A percentile compares a stretch with the other conserved stretches of the same genome.
Conservation (phyloP, 2,329 filamentous ascomycete species). For the Huntiella moniliformis region DNA sequence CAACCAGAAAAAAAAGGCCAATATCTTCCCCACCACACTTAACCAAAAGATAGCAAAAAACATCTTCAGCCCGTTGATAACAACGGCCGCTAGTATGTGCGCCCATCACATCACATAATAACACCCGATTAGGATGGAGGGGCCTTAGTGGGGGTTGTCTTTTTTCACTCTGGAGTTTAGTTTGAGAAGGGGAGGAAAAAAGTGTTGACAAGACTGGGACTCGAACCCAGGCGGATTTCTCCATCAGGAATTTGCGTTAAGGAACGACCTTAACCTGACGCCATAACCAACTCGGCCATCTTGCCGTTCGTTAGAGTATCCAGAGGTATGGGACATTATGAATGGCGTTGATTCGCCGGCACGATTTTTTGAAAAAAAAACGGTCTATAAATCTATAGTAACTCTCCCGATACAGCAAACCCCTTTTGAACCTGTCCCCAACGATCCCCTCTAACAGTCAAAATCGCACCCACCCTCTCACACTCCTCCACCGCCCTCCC, state of each 20-base stretch:
- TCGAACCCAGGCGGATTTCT: slow-evolving; percentile 12
- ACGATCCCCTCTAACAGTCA: slow-evolving; percentile 18
- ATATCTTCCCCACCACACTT: too few species aligned
- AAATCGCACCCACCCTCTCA: slow-evolving; percentile 22
- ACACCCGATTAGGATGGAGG: too few species aligned
- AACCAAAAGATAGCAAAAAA: too few species aligned
- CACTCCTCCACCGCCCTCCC: slow-evolving; percentile 18
- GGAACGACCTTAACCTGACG: slow-evolving; percentile 19
- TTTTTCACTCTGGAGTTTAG: too few species aligned
- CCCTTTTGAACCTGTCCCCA: slow-evolving; percentile 2
- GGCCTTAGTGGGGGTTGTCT: too few species aligned
- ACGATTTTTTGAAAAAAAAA: too few species aligned
- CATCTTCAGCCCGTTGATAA: too few species aligned
- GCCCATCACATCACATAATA: too few species aligned
- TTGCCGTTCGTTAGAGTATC: slow-evolving; percentile 10
- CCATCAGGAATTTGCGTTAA: slow-evolving; percentile 12
- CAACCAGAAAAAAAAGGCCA: too few species aligned
- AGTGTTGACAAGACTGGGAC: slow-evolving; percentile 10
- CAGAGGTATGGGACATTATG: too few species aligned
- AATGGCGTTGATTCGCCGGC: too few species aligned
- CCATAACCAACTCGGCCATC: slow-evolving; percentile 22
- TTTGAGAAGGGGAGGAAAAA: background rate
- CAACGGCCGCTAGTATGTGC: too few species aligned
- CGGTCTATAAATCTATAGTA: background rate
- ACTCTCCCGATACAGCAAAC: slow-evolving; percentile 1